Base-by-base conservation (phyloP, 805 yeast genomes). In the Starmerella asiatica region DNA sequence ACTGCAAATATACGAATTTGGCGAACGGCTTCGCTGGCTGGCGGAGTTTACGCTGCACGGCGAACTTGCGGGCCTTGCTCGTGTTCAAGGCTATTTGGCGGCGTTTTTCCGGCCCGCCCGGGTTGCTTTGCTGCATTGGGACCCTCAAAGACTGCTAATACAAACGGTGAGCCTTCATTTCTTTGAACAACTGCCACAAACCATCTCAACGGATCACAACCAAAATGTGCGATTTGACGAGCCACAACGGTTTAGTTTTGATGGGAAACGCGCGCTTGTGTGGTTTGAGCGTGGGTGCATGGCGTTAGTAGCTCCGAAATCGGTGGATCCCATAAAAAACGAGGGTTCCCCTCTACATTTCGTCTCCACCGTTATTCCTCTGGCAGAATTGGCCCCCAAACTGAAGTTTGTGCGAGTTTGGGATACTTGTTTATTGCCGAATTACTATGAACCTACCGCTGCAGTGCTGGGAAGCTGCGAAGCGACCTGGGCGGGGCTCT, bases 391-490 rank as follows among this genome's bases (percentile, higher is more conserved):
- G 20, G 6, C 15, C 1, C 21, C 4, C 16, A 21, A 11, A 2
- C 26, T 38, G 8, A n/a, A 18, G n/a, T 30, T 36, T 8, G 26
- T 45, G 3, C 32, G 26, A 11, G 85, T 91, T 14, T 63, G 79
- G 2, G 93, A 82, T 53, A 67, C 78, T 49, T 74, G 73, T 36
- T 86, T 81, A 55, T 58, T 88, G 29, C 59, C 75, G 52, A 77
- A 77, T 40, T 88, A 83, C 54, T 63, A 79, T 47, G 91, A 79
- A 43, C 93, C 96, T 0, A 86, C 96, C 0, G 49, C 84, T 17
- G 88, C 79, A 0, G 66, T 84, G 4, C 55, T 84, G 21, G 71
- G 63, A 46, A 70, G 75, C 38, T 72, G 73, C 24, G 62, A 60
- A 15, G 65, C 70, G 16, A 73, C 85, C 0, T 83, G 95, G 94